These are phyloP conservation scores for Mucor lusitanicus DNA, from an alignment of 371 early-diverging fungal genomes.

Conservation along the genomic window DNA sequence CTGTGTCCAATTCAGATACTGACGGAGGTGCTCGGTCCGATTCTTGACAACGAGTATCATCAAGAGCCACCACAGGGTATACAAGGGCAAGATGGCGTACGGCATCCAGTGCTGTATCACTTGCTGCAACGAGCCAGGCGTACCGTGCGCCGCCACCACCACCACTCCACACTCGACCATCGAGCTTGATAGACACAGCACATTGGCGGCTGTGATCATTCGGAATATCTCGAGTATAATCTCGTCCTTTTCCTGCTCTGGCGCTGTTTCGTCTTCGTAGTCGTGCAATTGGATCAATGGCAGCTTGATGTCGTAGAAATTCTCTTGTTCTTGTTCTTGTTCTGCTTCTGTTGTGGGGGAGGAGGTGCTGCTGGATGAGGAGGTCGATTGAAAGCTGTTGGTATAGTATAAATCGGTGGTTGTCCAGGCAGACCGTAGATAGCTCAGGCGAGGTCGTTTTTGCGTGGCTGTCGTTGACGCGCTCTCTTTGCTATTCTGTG, in stretches of 20 bases:
- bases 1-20: constrained; percentile 19
- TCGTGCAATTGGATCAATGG: constrained; percentile 2
- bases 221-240: constrained; percentile 10
- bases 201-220: constrained; percentile 19
- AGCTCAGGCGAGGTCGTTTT: constrained; percentile 27
- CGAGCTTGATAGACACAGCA: constrained; percentile 7
- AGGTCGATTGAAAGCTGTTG: background rate
- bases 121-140: background rate
- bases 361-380: background rate
- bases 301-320: background rate
- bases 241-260: constrained; percentile 16
- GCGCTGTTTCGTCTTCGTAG: constrained; percentile 2
- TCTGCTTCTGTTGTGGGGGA: no score
- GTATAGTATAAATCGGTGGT: constrained; percentile 17
- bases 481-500: background rate
- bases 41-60: constrained; percentile 13
- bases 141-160: constrained; percentile 3
- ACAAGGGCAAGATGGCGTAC: constrained; percentile 14
- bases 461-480: background rate
- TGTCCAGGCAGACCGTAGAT: constrained; percentile 38
- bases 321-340: background rate
- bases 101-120: constrained; percentile 7
- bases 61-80: constrained; percentile 18
- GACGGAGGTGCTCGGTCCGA: constrained; percentile 8
- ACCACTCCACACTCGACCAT: constrained; percentile 1